A percentile compares a stretch with the other conserved stretches of the same genome.
phyloP scores from a whole-genome alignment of 1,139 yeast species.

The Magnusiomyces tetraspermus region DNA sequence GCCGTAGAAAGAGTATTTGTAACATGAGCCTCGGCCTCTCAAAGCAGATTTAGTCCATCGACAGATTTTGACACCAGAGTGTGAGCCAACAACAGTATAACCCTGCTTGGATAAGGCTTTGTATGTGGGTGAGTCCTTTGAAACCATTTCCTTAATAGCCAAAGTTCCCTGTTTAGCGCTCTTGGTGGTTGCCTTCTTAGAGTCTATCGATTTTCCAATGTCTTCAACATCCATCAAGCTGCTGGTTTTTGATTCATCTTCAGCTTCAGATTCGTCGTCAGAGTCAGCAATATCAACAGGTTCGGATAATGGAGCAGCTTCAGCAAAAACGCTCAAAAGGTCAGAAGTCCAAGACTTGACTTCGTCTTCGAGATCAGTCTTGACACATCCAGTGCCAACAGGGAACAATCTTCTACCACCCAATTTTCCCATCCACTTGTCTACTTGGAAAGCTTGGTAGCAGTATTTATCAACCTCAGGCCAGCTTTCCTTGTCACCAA shows the following conservation, averaged over 20 bases:
- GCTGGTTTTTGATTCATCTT: slow-evolving; percentile 20
- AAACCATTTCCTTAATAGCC: slow-evolving; percentile 67
- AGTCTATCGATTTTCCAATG: slow-evolving; percentile 42
- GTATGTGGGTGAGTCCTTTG: slow-evolving; percentile 79
- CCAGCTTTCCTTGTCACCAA: slow-evolving; percentile 87
- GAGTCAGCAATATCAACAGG: slow-evolving; percentile 40
- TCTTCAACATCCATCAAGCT: slow-evolving; percentile 70
- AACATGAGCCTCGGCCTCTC: slow-evolving; percentile 90
- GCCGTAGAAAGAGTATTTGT: slow-evolving; percentile 86
- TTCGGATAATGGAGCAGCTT: slow-evolving; percentile 44
- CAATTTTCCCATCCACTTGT: slow-evolving; percentile 65
- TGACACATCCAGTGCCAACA: slow-evolving; percentile 76
- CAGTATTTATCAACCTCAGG: slow-evolving; percentile 61
- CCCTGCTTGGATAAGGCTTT: slow-evolving; percentile 88
- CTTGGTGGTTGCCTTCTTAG: slow-evolving; percentile 12
- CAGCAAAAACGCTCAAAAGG: slow-evolving; percentile 50
- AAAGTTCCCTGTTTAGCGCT: slow-evolving; percentile 17
- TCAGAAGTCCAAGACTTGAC: slow-evolving; percentile 59
- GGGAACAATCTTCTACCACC: slow-evolving; percentile 85
- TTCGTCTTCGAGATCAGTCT: slow-evolving; percentile 52
- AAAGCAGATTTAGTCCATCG: slow-evolving; percentile 94
- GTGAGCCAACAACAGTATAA: slow-evolving; percentile 85
- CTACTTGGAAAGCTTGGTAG: slow-evolving; percentile 72
- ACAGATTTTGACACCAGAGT: slow-evolving; percentile 90
- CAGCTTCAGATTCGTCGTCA: slow-evolving; percentile 39